Base-by-base conservation (phyloP, 352 stramenopile genomes). In the Phytophthora tentaculata region DNA sequence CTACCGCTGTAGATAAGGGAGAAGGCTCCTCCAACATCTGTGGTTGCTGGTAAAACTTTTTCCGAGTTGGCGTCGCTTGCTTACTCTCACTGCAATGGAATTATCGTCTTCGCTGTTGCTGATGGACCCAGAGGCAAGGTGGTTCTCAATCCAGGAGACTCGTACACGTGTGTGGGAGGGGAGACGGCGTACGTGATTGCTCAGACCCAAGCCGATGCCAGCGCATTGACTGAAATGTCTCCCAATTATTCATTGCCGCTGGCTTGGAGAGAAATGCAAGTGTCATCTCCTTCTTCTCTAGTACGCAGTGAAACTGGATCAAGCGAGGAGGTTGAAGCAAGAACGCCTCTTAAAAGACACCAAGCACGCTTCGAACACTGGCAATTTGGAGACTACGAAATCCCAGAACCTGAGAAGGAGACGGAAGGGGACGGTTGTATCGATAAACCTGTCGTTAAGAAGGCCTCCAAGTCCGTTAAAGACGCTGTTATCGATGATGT, bases 131-230 rank as follows among this genome's bases (percentile, higher is more conserved):
- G 65, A 24, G 50, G 43, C 41, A 84, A 80, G 61, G 88, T 94
- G 49, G 47, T 94, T 22, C 61, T 96, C n/a, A 96, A 96, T 32
- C 88, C 88, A 0, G 83, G 86, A 0, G 81, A 89, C 51, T 82
- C 88, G 13, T 96, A 94, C 64, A 81, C 67, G 0, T 96, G 88
- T 48, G 61, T 78, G 0, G 88, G 88, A 43, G 72, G 79, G 2
- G 88, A 96, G 48, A 83, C 75, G 1, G 86, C 79, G 16, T 93
- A 94, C 60, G 86, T 94, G 35, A 85, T 96, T 51, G 86, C 88
- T 20, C 77, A 84, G 48, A 89, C 68, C 23, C 72, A 80, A 71
- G 68, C 64, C 14, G 64, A 77, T 69, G 72, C 72, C 28, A 80
- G 68, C 32, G 50, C 68, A 14, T 45, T 80, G 60, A 74, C 72